Evolutionary conservation across 768 basidiomycete genomes (phyloP), one percentile per base, ranked within the genome.

Genomic region (Tylopilus plumbeoviolaceoides): DNA sequence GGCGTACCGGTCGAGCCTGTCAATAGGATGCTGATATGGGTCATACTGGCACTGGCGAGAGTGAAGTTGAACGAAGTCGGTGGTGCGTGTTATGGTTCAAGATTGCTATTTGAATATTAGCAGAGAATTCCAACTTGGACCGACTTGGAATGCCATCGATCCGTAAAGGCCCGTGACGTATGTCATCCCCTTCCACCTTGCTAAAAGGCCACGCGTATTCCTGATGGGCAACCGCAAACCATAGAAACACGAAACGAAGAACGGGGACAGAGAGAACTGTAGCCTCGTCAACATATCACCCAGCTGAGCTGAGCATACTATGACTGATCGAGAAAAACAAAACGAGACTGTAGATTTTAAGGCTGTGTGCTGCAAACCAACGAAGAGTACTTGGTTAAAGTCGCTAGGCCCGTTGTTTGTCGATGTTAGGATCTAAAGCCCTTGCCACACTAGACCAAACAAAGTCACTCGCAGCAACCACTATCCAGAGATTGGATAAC

Each of bases 391-490:
- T 9, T 7, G 38, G 38, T 18, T n/a, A 10, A 12, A 17, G 15
- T 17, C 7, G 38, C n/a, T 8, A 18, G 3, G 18, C 4, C n/a
- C 8, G 27, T 51, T 69, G 15, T 69, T 69, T 69, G 8, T 40
- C 35, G 1, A 11, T 58, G 48, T 67, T 67, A 65, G 60, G 51
- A 59, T 50, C 54, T 38, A 25, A 68, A 57, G 67, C 56, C 33
- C 44, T 53, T 60, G 62, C 31, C 51, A 68, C 12, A 66, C 50
- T 28, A 36, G 23, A 52, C 55, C 60, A 68, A 66, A 64, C 40
- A 61, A 42, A 52, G 11, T 12, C 44, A 45, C n/a, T 53, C 59
- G 54, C 56, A 59, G 57, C 52, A 55, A 48, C n/a, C 46, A 11
- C 46, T 30, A 45, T 50, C 38, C 51, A 49, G 45, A 53, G 50